Evolutionary conservation across 148 eudicot species (phyloP).

Genomic region (Arctostaphylos glauca): DNA sequence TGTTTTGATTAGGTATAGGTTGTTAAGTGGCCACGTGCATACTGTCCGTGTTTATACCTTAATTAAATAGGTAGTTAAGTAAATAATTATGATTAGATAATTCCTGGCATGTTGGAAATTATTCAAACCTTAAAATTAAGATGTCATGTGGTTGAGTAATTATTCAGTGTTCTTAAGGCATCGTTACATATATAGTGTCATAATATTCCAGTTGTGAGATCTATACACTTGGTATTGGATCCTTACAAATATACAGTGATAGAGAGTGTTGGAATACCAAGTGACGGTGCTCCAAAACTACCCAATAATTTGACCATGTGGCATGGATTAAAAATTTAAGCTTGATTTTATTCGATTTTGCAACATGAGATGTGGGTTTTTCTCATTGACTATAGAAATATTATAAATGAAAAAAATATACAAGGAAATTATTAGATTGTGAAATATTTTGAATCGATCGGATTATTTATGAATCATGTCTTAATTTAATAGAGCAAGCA

Average conservation of each 20-base stretch:
- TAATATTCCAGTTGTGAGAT: too few relatives aligned
- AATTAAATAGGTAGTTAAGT: not conserved
- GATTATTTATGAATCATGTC: not conserved
- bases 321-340: not conserved
- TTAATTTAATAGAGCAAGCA: not conserved
- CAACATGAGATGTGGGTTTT: not conserved
- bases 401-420: too few relatives aligned
- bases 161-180: too few relatives aligned
- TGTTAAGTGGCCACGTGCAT: conserved; percentile 16
- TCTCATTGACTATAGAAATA: too few relatives aligned
- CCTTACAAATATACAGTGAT: too few relatives aligned
- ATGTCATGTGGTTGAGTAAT: not conserved
- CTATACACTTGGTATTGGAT: too few relatives aligned
- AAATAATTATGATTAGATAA: not conserved
- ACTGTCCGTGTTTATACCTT: not conserved
- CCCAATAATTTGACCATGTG: not conserved
- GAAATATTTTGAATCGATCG: too few relatives aligned
- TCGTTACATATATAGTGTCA: too few relatives aligned
- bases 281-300: too few relatives aligned
- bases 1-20: not conserved
- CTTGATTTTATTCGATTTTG: not conserved
- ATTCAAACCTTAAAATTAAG: not conserved
- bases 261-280: too few relatives aligned
- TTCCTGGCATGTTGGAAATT: not conserved
- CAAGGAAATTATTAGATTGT: too few relatives aligned